These are phyloP conservation scores for Haplosporangium gracile DNA, from an alignment of 192 early-diverging fungal species.

Conservation along the genomic window DNA sequence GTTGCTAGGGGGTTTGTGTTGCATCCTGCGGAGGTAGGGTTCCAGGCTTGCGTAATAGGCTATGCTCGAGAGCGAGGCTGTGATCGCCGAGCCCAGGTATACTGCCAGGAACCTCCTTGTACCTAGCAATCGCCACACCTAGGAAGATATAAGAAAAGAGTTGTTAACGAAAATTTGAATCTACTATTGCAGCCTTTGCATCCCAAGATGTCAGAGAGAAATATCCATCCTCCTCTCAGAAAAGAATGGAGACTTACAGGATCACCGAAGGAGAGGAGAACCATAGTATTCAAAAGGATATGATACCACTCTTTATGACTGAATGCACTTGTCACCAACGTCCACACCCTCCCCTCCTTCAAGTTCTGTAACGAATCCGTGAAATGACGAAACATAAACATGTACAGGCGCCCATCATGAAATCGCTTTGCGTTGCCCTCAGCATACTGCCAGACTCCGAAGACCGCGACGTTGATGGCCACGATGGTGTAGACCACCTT, in stretches of 20 bases:
- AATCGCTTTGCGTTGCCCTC: constrained; percentile 55
- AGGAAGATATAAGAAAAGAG: background rate
- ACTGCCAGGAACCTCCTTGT: constrained; percentile 58
- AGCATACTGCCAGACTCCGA: constrained; percentile 64
- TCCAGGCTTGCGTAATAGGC: constrained; percentile 55
- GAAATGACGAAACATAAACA: constrained; percentile 63
- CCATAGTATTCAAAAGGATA: constrained; percentile 63
- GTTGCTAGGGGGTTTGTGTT: constrained; percentile 25
- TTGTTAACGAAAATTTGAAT: background rate
- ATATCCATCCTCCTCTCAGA: background rate
- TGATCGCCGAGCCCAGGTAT: constrained; percentile 58
- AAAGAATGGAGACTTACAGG: constrained; percentile 29
- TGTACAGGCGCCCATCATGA: constrained; percentile 45
- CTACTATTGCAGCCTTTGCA: background rate
- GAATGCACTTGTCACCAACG: constrained; percentile 59
- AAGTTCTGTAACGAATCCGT: constrained; percentile 51
- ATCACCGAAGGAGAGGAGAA: constrained; percentile 61
- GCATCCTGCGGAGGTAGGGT: constrained; percentile 45
- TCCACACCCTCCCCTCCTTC: constrained; percentile 58
- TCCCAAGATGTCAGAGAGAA: background rate
- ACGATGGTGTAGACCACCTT: constrained; percentile 58
- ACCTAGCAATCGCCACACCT: constrained; percentile 54
- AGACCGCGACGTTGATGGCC: constrained; percentile 59
- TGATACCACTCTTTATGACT: constrained; percentile 62
- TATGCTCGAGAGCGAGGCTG: constrained; percentile 52